phyloP scores from a whole-genome alignment of 805 yeast genomes.

The Suhomyces emberorum region DNA sequence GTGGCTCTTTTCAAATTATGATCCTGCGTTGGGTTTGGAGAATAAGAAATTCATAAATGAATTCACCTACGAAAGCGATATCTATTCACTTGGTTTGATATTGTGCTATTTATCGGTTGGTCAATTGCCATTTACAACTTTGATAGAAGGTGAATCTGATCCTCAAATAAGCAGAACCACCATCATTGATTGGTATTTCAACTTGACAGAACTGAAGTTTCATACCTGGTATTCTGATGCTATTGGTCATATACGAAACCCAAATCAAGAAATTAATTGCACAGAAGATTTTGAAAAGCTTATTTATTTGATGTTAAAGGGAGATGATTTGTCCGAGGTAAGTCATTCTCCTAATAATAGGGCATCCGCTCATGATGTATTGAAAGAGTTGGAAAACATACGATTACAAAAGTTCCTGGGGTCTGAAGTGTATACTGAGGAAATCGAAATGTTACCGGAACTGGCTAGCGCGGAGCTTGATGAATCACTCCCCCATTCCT shows the following conservation, averaged over 20 bases:
- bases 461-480: too few species aligned
- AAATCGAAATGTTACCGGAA: too few species aligned
- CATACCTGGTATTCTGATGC: conserved; percentile 23
- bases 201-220: conserved; percentile 18
- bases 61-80: conserved; percentile 71
- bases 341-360: conserved; percentile 2
- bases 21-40: conserved; percentile 22
- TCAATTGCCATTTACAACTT: conserved; percentile 50
- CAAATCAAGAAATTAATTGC: neutral
- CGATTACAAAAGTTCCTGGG: too few species aligned
- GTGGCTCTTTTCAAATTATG: conserved; percentile 32
- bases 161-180: conserved; percentile 25
- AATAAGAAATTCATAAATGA: conserved; percentile 42
- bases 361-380: conserved; percentile 15
- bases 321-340: conserved; percentile 10
- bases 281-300: conserved; percentile 16
- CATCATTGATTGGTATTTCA: conserved; percentile 31
- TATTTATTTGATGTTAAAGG: conserved; percentile 32
- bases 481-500: too few species aligned
- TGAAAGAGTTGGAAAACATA: conserved; percentile 18
- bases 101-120: conserved; percentile 72
- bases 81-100: conserved; percentile 84
- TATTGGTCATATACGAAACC: neutral
- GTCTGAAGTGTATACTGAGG: too few species aligned
- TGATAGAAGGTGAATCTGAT: conserved; percentile 19